phyloP scores from a whole-genome alignment of 1,284 basidiomycete genomes.

The Pseudozyma sp. region DNA sequence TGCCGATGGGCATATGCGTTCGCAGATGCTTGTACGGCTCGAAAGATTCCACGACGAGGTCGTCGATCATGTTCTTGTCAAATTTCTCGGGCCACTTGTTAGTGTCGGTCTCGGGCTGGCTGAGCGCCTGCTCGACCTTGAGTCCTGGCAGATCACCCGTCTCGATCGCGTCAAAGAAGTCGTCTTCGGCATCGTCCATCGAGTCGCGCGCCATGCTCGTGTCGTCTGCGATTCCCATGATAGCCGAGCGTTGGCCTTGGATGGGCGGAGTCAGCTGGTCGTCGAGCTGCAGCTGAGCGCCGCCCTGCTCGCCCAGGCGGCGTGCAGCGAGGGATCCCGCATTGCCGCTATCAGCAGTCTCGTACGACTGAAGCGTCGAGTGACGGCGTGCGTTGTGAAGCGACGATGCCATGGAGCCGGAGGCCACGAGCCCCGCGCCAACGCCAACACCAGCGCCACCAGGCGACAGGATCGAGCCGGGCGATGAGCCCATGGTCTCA shows the following conservation, averaged over 20 bases:
- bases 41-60: constrained; percentile 18
- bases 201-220: constrained; percentile 28
- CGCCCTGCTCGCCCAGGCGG: constrained; percentile 38
- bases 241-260: constrained; percentile 23
- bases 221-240: constrained; percentile 37
- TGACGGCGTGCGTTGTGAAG: constrained; percentile 26
- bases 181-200: constrained; percentile 86
- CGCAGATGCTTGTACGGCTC: constrained; percentile 77
- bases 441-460: constrained; percentile 11
- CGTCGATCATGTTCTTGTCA: constrained; percentile 50
- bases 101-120: constrained; percentile 19
- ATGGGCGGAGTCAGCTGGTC: constrained; percentile 32
- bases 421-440: constrained; percentile 13
- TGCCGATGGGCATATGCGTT: constrained; percentile 76
- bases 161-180: constrained; percentile 98
- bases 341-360: constrained; percentile 16
- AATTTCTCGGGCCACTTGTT: constrained; percentile 46
- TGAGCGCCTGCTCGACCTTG: constrained; percentile 55
- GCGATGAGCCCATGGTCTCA: constrained; percentile 67
- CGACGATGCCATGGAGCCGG: constrained; percentile 10
- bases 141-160: constrained; percentile 70
- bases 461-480: constrained; percentile 50
- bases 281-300: constrained; percentile 40
- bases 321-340: constrained; percentile 35
- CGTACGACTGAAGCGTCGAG: constrained; percentile 20